Evolutionary conservation across 148 eudicot genomes (phyloP).

Genomic region (Rhododendron henanense): DNA sequence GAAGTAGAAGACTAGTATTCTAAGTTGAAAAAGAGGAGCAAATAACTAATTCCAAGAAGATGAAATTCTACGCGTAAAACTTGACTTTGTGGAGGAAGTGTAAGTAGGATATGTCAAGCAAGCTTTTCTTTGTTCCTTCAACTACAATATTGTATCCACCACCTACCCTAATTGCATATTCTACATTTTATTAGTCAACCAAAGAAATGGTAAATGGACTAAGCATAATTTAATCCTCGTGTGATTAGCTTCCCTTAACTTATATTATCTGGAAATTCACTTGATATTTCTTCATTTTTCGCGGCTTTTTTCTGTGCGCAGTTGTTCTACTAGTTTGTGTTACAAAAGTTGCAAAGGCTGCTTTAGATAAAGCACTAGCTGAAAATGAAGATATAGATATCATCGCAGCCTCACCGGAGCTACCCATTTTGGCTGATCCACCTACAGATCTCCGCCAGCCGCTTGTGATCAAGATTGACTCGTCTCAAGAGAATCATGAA

Average conservation of each 20-base stretch:
- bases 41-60: background rate
- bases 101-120: background rate
- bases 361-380: constrained; percentile 71
- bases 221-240: background rate
- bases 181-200: background rate
- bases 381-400: constrained; percentile 46
- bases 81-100: background rate
- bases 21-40: background rate
- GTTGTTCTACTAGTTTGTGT: constrained; percentile 65
- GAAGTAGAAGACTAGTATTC: background rate
- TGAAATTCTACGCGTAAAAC: background rate
- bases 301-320: constrained; percentile 24
- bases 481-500: constrained; percentile 33
- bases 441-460: constrained; percentile 45
- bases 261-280: background rate
- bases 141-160: background rate
- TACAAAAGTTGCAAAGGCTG: constrained; percentile 79
- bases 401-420: constrained; percentile 17
- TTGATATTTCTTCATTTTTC: constrained; percentile 1
- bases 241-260: background rate
- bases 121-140: background rate
- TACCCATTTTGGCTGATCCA: constrained; percentile 32
- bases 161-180: background rate
- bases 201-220: background rate
- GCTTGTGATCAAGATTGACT: constrained; percentile 47